phyloP scores from a whole-genome alignment of 2,329 filamentous ascomycete species.

The Fusarium xylarioides region DNA sequence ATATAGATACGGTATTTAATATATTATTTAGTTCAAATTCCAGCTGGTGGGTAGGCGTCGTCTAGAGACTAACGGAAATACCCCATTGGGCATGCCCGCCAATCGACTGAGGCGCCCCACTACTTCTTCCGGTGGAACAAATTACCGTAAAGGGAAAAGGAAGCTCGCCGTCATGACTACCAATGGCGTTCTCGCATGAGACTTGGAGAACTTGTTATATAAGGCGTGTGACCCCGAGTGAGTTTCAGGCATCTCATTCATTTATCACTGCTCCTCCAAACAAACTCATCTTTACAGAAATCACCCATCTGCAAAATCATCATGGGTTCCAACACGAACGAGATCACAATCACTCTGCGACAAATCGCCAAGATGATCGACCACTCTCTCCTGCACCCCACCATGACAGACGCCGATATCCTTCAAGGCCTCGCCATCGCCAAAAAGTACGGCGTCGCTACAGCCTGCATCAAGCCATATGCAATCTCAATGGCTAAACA shows the following conservation, averaged over 20 bases:
- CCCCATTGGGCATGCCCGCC: neutral
- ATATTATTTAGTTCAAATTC: too few species aligned
- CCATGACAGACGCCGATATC: conserved; percentile 66
- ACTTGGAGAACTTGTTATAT: neutral
- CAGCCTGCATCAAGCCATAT: conserved; percentile 69
- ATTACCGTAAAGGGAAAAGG: neutral
- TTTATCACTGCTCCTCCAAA: accelerated
- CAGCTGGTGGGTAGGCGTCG: too few species aligned
- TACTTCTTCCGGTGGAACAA: neutral
- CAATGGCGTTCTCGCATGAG: neutral
- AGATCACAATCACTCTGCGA: conserved; percentile 52
- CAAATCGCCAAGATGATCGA: conserved; percentile 66
- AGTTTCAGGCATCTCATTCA: accelerated
- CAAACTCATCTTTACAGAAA: accelerated
- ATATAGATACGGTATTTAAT: too few species aligned
- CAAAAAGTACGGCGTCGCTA: conserved; percentile 59
- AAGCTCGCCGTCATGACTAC: accelerated
- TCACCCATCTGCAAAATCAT: accelerated
- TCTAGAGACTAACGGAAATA: neutral
- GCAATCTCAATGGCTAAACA: conserved; percentile 57
- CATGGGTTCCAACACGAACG: neutral
- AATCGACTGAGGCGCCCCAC: neutral
- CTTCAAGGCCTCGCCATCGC: conserved; percentile 58
- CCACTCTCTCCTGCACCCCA: conserved; percentile 69
- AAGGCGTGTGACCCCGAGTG: accelerated